Base-by-base conservation (phyloP, 1,284 basidiomycete genomes). In the Papiliotrema laurentii region DNA sequence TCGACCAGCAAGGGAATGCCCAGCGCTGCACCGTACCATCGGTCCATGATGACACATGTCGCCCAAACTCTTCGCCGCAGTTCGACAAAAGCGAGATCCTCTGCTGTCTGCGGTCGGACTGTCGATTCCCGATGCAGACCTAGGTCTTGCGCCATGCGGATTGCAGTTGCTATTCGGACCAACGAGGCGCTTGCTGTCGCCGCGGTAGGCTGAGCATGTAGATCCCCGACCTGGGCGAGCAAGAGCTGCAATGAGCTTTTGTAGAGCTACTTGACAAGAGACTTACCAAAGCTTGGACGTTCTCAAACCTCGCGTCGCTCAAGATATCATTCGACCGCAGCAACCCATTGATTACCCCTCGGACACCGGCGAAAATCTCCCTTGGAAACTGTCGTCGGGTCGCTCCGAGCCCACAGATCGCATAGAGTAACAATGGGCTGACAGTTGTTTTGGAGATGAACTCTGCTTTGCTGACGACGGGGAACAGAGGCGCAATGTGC, bases 141-240 rank as follows among this genome's bases (percentile, higher is more conserved):
- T 16, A 97, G 78, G 68, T 94, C 90, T 75, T 97, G 91, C 2
- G 90, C 92, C 90, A 93, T 92, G 55, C 89, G 81, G 53, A 91
- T 85, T 4, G 88, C 88, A 2, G 63, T 60, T 0, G 64, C 62
- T 6, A 67, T 53, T 13, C 74, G 56, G 36, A 72, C 64, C 16
- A 66, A 45, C 1, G 69, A 64, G 0, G 74, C 72, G 26, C 68
- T 70, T 2, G 72, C 69, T 0, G 72, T 73, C 1, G 69, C 63
- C 0, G 73, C 67, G 4, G 63, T 65, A 2, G 73, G 72, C 51
- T 74, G 71, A 4, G 69, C 68, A 53, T 74, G 71, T 7, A 75
- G 51, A 47, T 75, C 72, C 11, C 70, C 78, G 9, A 76, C 64
- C 50, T 77, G 76, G 5, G 63, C 47, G 2, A 69, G 55, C 6